Conservation (phyloP, 1,139 yeast species). For the Suhomyces maxii region DNA sequence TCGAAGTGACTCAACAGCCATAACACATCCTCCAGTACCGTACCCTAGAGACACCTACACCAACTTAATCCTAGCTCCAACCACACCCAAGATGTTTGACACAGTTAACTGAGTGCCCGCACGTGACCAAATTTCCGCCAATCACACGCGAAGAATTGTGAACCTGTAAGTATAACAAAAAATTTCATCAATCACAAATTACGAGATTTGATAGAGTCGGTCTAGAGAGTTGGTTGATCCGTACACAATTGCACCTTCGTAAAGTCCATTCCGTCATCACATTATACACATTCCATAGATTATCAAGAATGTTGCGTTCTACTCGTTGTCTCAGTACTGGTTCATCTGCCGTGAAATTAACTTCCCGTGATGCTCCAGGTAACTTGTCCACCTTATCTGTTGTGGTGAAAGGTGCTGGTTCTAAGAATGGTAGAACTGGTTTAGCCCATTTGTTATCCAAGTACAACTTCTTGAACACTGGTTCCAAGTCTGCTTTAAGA, state of each 20-base stretch:
- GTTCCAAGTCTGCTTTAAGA: slow-evolving; percentile 84
- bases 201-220: slow-evolving; percentile 5
- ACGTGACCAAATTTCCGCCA: slow-evolving; percentile 5
- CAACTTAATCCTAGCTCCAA: not conserved
- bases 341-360: slow-evolving; percentile 39
- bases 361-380: slow-evolving; percentile 52
- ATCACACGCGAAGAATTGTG: slow-evolving; percentile 11
- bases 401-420: slow-evolving; percentile 78
- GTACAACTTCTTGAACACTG: slow-evolving; percentile 83
- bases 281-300: not conserved
- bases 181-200: slow-evolving; percentile 6
- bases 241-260: slow-evolving; percentile 10
- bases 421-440: slow-evolving; percentile 82
- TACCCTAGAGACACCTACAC: not conserved
- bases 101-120: not conserved
- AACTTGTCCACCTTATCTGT: slow-evolving; percentile 70
- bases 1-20: too few relatives aligned
- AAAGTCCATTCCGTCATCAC: slow-evolving; percentile 1
- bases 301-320: slow-evolving; percentile 8
- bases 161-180: slow-evolving; percentile 4
- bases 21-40: not conserved
- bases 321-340: slow-evolving; percentile 51
- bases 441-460: slow-evolving; percentile 82
- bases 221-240: slow-evolving; percentile 9
- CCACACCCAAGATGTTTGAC: not conserved